Percentiles rank a stretch among this genome's conserved stretches.
phyloP scores from a whole-genome alignment of 73 alveolate species.

The Urostyla sp. region DNA sequence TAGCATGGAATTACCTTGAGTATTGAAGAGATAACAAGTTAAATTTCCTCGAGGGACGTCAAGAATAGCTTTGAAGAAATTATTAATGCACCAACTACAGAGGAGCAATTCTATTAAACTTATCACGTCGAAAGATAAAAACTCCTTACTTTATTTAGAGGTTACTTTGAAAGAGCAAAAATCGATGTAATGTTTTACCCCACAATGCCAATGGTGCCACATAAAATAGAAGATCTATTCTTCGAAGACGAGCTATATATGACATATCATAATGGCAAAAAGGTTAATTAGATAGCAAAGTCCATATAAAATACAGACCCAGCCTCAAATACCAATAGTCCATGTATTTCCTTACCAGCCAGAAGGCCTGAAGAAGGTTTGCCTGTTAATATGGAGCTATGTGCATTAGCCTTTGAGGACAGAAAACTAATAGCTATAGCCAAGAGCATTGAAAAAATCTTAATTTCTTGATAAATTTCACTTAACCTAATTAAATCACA shows the following conservation, averaged over 20 bases:
- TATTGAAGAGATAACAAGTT: not conserved
- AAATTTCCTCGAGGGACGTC: not conserved
- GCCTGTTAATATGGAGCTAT: conserved; percentile 14
- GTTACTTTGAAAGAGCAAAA: conserved; percentile 15
- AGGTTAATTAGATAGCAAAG: not conserved
- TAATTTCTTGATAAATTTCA: not conserved
- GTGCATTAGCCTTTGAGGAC: not conserved
- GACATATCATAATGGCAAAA: conserved; percentile 32
- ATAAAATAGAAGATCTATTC: not conserved
- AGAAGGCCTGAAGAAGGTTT: not conserved
- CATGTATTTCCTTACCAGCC: conserved; percentile 22
- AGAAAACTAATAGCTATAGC: conserved; percentile 9
- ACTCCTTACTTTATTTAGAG: not conserved
- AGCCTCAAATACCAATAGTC: conserved; percentile 9
- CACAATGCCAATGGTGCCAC: conserved; percentile 9
- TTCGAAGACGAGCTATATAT: not conserved
- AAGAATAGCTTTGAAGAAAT: not conserved
- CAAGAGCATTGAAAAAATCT: not conserved
- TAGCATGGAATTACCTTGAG: not conserved
- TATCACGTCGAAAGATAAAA: not conserved
- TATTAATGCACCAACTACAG: not conserved
- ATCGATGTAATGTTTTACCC: conserved; percentile 37
- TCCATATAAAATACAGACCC: conserved; percentile 2
- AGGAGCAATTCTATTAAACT: not conserved
- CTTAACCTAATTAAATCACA: not conserved